Base-by-base conservation (phyloP, 2,329 filamentous ascomycete genomes). In the Alternaria sp. region DNA sequence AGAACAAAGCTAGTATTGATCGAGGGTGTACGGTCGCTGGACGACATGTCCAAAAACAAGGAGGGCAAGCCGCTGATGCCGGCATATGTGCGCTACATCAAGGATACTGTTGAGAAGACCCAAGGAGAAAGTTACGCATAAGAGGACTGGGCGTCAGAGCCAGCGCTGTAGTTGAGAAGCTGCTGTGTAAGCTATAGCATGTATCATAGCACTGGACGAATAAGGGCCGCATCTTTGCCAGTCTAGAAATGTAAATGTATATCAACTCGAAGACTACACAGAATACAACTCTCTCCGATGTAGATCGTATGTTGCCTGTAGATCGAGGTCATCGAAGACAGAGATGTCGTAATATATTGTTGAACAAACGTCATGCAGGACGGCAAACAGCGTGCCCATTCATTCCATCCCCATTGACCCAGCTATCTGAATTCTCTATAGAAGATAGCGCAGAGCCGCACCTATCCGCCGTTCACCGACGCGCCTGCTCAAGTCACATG, bases 1-100 rank as follows among this genome's bases (percentile, higher is more conserved):
- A 61, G 32, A 25, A 51, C 61, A 11, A 56, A 67, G 47, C 49
- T 56, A 5, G 65, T 64, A 3, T 9, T 73, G 12, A 45, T 32
- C 12, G 32, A 65, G 17, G 61, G 65, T 12, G 2, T 65, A 3
- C 50, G 57, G 12, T 53, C 49, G 10, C 9, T 66, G 10, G 49
- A 67, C 6, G 58, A 51, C 40, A 50, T 73, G 30, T 19, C 45
- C 10, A 55, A 51, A 15, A 17, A 17, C 7, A 59, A 57, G 17
- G 28, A 59, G 6, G 65, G 59, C 3, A 46, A 43, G 45, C 15
- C 9, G 13, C 15, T 67, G 12, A 26, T 32, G 4, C 13, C 49
- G 6, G 26, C 15, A n/a, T 59, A 47, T 53, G 43, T 55, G 4
- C 47, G 19, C 4, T 54, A 61, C 19, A 19, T 61, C 5, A 61